Evolutionary conservation across 495 filamentous ascomycete genomes (phyloP).

Genomic region (Trichoderma erinaceum): DNA sequence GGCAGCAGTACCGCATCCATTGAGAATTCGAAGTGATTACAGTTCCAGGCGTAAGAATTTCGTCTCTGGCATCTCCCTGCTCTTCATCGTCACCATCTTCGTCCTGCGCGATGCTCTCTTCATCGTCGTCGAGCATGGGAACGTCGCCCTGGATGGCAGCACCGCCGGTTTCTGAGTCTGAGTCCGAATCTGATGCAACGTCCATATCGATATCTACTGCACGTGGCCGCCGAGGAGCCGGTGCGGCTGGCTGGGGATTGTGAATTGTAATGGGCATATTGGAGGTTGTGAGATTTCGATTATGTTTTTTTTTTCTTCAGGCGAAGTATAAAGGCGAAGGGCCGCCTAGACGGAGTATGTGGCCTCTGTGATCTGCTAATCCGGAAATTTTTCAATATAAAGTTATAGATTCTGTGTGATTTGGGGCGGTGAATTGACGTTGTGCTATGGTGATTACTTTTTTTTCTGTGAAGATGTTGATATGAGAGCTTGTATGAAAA

Average conservation of each 20-base stretch:
- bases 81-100: slow-evolving; percentile 28
- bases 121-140: slow-evolving; percentile 42
- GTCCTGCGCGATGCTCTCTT: slow-evolving; percentile 20
- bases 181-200: slow-evolving; percentile 31
- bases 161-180: slow-evolving; percentile 31
- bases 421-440: neutral
- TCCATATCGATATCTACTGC: slow-evolving; percentile 29
- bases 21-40: slow-evolving; percentile 83
- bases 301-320: neutral
- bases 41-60: slow-evolving; percentile 83
- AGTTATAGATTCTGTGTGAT: neutral
- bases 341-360: neutral
- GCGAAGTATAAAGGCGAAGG: neutral
- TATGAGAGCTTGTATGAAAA: neutral
- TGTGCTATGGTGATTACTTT: neutral
- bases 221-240: slow-evolving; percentile 23
- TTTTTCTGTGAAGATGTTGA: neutral
- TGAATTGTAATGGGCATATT: slow-evolving; percentile 76
- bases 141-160: slow-evolving; percentile 51
- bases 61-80: slow-evolving; percentile 19
- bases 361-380: neutral
- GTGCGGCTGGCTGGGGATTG: slow-evolving; percentile 45
- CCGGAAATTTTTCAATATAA: neutral
- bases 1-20: slow-evolving; percentile 72
- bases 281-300: slow-evolving; percentile 16